Conservation (phyloP, 225 moss, liverwort and hornwort species). For the Polytrichum commune region DNA sequence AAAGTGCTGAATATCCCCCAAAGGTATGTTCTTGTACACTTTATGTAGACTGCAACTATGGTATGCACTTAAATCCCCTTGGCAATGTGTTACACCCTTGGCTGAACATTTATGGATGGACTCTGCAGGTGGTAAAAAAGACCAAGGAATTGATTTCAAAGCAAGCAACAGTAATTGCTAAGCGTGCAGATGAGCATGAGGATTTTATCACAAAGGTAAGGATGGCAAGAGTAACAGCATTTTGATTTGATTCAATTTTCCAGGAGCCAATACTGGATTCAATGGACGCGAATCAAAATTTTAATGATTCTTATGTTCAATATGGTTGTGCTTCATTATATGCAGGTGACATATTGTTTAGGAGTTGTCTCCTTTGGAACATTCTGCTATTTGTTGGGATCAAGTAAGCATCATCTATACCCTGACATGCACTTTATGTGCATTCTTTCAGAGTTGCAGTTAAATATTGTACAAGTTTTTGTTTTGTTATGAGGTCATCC, state of each 20-base stretch:
- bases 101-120: too few relatives aligned
- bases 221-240: too few relatives aligned
- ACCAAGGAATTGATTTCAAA: constrained; percentile 61
- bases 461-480: background rate
- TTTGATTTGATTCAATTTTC: background rate
- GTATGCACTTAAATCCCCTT: background rate
- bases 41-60: background rate
- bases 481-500: background rate
- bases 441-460: too few relatives aligned
- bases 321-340: background rate
- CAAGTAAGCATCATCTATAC: constrained; percentile 33
- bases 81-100: background rate
- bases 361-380: constrained; percentile 68
- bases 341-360: constrained; percentile 58
- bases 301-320: background rate
- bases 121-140: constrained; percentile 51
- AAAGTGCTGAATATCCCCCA: constrained; percentile 5
- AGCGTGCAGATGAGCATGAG: constrained; percentile 63
- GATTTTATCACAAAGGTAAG: constrained; percentile 52
- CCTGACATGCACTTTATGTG: too few relatives aligned
- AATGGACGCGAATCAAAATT: background rate
- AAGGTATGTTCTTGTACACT: background rate
- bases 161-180: constrained; percentile 49
- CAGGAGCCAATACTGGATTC: background rate
- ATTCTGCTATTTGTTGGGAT: constrained; percentile 57